A percentile compares a stretch with the other conserved stretches of the same genome.
Evolutionary conservation across 75 land plant species (phyloP).

Genomic region (Larix kaempferi): DNA sequence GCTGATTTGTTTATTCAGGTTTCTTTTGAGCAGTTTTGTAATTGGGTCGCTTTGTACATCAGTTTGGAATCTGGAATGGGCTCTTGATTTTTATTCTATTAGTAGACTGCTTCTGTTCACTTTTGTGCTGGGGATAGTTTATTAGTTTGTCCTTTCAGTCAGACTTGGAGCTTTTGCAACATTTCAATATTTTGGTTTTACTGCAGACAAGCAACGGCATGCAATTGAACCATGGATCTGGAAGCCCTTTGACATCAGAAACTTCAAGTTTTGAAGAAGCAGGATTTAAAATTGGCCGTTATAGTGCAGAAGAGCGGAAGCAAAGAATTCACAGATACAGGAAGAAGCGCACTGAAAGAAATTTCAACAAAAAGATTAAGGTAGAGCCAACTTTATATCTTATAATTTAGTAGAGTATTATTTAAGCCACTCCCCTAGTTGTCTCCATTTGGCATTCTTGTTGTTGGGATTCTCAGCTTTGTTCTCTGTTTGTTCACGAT

Average conservation of each 20-base stretch:
- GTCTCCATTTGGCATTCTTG: background rate
- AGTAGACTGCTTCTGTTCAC: background rate
- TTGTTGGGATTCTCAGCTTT: background rate
- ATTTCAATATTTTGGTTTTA: background rate
- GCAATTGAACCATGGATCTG: constrained; percentile 13
- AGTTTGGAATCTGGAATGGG: background rate
- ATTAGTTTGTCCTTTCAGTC: background rate
- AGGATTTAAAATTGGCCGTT: constrained; percentile 59
- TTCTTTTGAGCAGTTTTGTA: background rate
- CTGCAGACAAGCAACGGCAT: constrained; percentile 23
- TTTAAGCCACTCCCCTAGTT: background rate
- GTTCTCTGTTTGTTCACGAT: background rate
- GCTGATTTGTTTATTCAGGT: background rate
- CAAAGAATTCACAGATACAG: constrained; percentile 76
- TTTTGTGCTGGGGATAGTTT: background rate
- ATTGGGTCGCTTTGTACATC: background rate
- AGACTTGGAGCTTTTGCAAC: background rate
- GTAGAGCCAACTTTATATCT: constrained; percentile 17
- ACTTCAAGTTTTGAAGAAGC: constrained; percentile 42
- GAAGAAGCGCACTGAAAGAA: constrained; percentile 90
- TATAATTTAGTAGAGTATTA: background rate
- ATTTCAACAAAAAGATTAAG: constrained; percentile 98
- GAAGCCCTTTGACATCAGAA: constrained; percentile 18
- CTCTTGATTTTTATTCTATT: background rate
- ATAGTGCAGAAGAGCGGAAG: constrained; percentile 81